Conservation (phyloP, 805 yeast genomes). For the Yarrowia osloensis region DNA sequence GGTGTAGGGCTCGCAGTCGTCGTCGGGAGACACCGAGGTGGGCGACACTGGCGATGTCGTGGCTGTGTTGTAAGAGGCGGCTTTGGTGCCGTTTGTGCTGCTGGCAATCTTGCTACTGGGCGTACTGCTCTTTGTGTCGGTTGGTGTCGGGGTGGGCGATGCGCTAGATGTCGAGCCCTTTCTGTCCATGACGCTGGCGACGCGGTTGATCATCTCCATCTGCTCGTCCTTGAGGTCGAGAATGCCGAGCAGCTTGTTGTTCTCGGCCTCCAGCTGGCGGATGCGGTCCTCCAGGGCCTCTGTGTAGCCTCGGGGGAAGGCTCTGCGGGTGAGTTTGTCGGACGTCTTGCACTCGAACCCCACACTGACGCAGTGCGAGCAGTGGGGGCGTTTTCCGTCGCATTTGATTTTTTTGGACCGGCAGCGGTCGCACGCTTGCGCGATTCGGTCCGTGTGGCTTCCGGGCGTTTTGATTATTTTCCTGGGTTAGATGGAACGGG, state of each 20-base stretch:
- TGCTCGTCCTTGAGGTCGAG: slow-evolving; percentile 67
- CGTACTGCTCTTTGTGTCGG: not conserved
- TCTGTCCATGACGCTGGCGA: slow-evolving; percentile 33
- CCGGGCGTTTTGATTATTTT: slow-evolving; percentile 72
- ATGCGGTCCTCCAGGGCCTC: slow-evolving; percentile 86
- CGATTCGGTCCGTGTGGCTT: slow-evolving; percentile 64
- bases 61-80: not conserved
- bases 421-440: slow-evolving; percentile 92
- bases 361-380: slow-evolving; percentile 79
- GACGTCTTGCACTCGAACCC: slow-evolving; percentile 89
- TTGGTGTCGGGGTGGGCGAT: not conserved
- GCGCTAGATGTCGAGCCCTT: not conserved
- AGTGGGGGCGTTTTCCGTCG: slow-evolving; percentile 68
- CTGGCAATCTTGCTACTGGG: not conserved
- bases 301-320: slow-evolving; percentile 90
- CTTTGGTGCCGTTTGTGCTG: not conserved
- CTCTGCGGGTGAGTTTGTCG: slow-evolving; percentile 79
- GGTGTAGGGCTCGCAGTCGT: slow-evolving; percentile 35
- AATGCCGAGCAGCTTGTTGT: slow-evolving; percentile 64
- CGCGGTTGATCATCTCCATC: slow-evolving; percentile 48
- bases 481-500: slow-evolving; percentile 36
- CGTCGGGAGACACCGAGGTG: slow-evolving; percentile 17
- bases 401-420: slow-evolving; percentile 69
- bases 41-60: not conserved
- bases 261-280: slow-evolving; percentile 82